phyloP scores from a whole-genome alignment of 2,329 filamentous ascomycete genomes.

The Endothia cerciana region DNA sequence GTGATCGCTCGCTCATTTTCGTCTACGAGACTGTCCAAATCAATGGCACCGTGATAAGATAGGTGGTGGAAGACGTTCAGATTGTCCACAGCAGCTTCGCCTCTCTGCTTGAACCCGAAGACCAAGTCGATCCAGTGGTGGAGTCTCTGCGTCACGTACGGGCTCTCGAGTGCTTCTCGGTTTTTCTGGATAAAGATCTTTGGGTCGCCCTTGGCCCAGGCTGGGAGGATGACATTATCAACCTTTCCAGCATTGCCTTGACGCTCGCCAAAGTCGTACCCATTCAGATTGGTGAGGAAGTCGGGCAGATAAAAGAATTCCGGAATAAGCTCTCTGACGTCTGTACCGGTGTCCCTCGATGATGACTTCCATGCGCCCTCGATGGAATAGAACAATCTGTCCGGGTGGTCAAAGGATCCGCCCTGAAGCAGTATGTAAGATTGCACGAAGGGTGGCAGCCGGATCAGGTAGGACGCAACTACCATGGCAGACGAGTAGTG shows the following conservation, averaged over 20 bases:
- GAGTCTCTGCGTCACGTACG: slow-evolving; percentile 85
- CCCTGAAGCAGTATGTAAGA: slow-evolving; percentile 93
- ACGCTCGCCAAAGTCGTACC: slow-evolving; percentile 87
- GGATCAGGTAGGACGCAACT: slow-evolving; percentile 93
- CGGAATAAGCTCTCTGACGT: slow-evolving; percentile 91
- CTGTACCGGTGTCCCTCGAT: slow-evolving; percentile 86
- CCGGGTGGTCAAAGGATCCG: slow-evolving; percentile 94
- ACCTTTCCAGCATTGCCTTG: slow-evolving; percentile 81
- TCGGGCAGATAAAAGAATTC: slow-evolving; percentile 98
- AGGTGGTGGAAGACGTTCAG: slow-evolving; percentile 96
- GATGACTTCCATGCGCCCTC: slow-evolving; percentile 89
- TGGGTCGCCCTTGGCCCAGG: slow-evolving; percentile 95
- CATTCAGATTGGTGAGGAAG: slow-evolving; percentile 91
- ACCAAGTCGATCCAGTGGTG: slow-evolving; percentile 96
- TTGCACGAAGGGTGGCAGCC: slow-evolving; percentile 93
- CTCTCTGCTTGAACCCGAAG: slow-evolving; percentile 92
- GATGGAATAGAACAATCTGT: slow-evolving; percentile 92
- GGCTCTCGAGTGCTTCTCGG: slow-evolving; percentile 91
- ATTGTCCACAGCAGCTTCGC: slow-evolving; percentile 87
- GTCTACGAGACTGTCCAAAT: slow-evolving; percentile 89
- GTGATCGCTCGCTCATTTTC: slow-evolving; percentile 84
- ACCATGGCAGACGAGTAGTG: slow-evolving; percentile 99
- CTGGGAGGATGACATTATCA: slow-evolving; percentile 85
- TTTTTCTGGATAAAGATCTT: slow-evolving; percentile 96
- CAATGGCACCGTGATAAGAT: slow-evolving; percentile 91